Evolutionary conservation across 1,284 basidiomycete genomes (phyloP).

Genomic region (Blastosporella zonata): DNA sequence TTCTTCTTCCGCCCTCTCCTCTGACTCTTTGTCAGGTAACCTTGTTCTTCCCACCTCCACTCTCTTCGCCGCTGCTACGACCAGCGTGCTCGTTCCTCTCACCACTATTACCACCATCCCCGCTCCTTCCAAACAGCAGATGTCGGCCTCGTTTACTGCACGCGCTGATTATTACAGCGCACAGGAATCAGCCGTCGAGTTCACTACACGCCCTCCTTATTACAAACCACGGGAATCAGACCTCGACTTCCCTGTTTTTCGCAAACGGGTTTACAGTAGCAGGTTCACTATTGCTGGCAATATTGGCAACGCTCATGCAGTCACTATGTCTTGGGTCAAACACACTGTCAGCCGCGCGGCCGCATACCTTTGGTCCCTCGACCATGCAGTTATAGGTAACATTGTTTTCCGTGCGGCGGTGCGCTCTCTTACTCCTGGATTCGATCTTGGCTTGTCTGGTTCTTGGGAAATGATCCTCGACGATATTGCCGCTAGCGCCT

Average conservation of each 20-base stretch:
- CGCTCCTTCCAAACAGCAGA: not conserved
- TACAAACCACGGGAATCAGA: not conserved
- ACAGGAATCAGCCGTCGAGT: too few relatives aligned
- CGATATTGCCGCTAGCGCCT: not conserved
- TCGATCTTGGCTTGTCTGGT: not conserved
- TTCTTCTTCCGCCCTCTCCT: too few relatives aligned
- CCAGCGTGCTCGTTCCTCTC: too few relatives aligned
- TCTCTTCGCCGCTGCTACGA: too few relatives aligned
- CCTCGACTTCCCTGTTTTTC: not conserved
- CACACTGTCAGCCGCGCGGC: not conserved
- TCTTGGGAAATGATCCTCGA: not conserved
- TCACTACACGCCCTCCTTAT: not conserved
- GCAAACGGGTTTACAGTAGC: constrained; percentile 3
- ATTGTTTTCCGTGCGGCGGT: constrained; percentile 8
- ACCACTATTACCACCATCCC: not conserved
- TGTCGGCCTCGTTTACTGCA: too few relatives aligned
- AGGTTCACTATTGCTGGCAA: not conserved
- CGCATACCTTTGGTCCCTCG: not conserved
- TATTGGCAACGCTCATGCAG: not conserved
- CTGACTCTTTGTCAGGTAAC: too few relatives aligned
- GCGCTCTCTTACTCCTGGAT: constrained; percentile 7
- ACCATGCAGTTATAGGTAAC: constrained; percentile 6
- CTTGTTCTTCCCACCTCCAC: not conserved
- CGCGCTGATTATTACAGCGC: too few relatives aligned
- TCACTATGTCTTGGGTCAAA: not conserved